A percentile compares a stretch with the other conserved stretches of the same genome.
These are phyloP conservation scores for Annulohypoxylon stygium DNA, from an alignment of 495 filamentous ascomycete species.

Conservation along the genomic window DNA sequence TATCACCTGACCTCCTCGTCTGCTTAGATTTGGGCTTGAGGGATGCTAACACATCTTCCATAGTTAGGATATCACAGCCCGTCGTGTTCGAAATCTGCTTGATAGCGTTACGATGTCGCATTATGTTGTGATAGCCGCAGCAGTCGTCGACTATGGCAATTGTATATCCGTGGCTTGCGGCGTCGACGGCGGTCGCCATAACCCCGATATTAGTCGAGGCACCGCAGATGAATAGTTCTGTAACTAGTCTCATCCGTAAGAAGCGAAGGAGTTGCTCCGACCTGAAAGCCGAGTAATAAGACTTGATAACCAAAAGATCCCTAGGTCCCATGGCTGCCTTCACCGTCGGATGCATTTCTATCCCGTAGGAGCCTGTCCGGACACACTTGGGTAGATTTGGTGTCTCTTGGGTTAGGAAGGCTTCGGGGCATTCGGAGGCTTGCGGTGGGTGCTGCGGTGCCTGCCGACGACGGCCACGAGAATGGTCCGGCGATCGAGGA, in stretches of 20 bases:
- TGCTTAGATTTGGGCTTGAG: slow-evolving; percentile 41
- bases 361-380: slow-evolving; percentile 70
- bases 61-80: slow-evolving; percentile 74
- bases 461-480: slow-evolving; percentile 43
- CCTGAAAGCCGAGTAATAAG: slow-evolving; percentile 89
- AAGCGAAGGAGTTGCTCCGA: slow-evolving; percentile 76
- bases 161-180: slow-evolving; percentile 84
- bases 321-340: slow-evolving; percentile 66
- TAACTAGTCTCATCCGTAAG: slow-evolving; percentile 82
- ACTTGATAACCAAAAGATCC: slow-evolving; percentile 82
- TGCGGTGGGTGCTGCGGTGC: slow-evolving; percentile 29
- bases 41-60: slow-evolving; percentile 69
- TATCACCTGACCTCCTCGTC: slow-evolving; percentile 33
- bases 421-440: slow-evolving; percentile 44
- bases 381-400: slow-evolving; percentile 68
- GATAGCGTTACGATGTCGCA: slow-evolving; percentile 81
- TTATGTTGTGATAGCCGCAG: slow-evolving; percentile 81
- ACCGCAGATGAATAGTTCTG: slow-evolving; percentile 92
- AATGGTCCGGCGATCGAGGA: slow-evolving; percentile 28
- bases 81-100: slow-evolving; percentile 80
- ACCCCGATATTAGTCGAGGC: slow-evolving; percentile 90
- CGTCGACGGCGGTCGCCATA: slow-evolving; percentile 92
- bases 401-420: slow-evolving; percentile 57
- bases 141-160: slow-evolving; percentile 92
- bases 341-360: slow-evolving; percentile 74